These are phyloP conservation scores for Aspergillus conjunctus DNA, from an alignment of 495 filamentous ascomycete genomes.

Conservation along the genomic window DNA sequence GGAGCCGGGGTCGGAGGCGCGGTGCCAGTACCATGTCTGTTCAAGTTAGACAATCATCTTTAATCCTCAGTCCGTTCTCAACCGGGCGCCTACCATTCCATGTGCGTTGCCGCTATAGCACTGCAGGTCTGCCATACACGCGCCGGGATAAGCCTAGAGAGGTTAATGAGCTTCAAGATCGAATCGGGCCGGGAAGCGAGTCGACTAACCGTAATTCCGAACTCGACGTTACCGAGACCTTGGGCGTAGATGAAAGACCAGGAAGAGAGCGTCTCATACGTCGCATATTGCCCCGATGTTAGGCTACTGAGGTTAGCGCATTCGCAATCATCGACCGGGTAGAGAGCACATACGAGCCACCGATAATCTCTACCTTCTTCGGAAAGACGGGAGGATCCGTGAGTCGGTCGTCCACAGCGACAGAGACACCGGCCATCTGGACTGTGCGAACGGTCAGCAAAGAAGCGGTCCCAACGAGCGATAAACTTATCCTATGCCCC, in stretches of 20 bases:
- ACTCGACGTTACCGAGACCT: constrained; percentile 66
- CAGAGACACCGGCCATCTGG: constrained; percentile 59
- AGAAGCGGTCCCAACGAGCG: background rate
- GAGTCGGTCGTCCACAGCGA: constrained; percentile 49
- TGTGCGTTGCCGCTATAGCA: constrained; percentile 53
- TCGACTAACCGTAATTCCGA: constrained; percentile 52
- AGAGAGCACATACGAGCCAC: constrained; percentile 51
- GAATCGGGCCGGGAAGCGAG: background rate
- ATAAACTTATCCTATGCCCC: constrained; percentile 58
- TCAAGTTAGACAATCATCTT: constrained; percentile 42
- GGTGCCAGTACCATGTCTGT: constrained; percentile 67
- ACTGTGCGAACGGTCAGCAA: constrained; percentile 36
- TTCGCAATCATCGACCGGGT: background rate
- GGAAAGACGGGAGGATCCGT: constrained; percentile 52
- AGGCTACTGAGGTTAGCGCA: constrained; percentile 24
- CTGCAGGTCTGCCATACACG: constrained; percentile 59
- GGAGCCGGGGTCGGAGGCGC: constrained; percentile 59
- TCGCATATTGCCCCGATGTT: constrained; percentile 60
- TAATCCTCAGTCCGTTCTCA: constrained; percentile 21
- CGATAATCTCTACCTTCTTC: constrained; percentile 66
- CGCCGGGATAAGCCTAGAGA: constrained; percentile 56
- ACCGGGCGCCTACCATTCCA: constrained; percentile 32
- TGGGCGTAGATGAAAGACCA: constrained; percentile 59
- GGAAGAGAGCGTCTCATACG: constrained; percentile 63
- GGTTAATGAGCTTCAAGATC: background rate